Conservation (phyloP, 345 rosid species). For the Draba incana region DNA sequence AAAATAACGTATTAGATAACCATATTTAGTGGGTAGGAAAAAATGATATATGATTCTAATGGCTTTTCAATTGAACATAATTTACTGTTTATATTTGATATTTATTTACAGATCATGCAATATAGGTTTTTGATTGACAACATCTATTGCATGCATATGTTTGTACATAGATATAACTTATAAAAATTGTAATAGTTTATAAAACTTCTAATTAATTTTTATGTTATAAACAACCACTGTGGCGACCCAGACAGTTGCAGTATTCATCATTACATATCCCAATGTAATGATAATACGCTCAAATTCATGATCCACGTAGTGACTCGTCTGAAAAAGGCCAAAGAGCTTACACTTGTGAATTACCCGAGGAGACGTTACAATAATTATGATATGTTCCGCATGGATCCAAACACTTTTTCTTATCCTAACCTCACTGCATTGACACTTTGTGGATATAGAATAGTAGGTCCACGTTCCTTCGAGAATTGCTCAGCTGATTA, state of each 20-base stretch:
- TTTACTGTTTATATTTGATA: background rate
- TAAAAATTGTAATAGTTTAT: background rate
- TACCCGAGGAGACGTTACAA: background rate
- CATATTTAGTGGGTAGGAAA: no score
- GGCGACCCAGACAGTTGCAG: constrained; percentile 22
- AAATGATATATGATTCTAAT: no score
- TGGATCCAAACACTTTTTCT: background rate
- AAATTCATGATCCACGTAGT: constrained; percentile 8
- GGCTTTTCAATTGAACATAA: background rate
- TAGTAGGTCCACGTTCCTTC: background rate
- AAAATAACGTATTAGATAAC: no score
- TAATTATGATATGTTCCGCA: background rate
- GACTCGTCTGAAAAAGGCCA: background rate
- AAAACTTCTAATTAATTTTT: background rate
- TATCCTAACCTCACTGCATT: constrained; percentile 13
- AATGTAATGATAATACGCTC: constrained; percentile 8
- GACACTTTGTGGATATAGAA: constrained; percentile 1
- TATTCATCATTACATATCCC: background rate
- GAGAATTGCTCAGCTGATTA: background rate
- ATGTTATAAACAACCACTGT: constrained; percentile 11
- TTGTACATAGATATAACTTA: background rate
- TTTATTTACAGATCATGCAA: no score
- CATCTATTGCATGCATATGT: constrained; percentile 1
- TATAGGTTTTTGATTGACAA: constrained; percentile 5
- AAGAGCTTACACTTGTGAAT: no score